Evolutionary conservation across 169 alveolate genomes (phyloP).

Genomic region (Amoebophrya sp.): DNA sequence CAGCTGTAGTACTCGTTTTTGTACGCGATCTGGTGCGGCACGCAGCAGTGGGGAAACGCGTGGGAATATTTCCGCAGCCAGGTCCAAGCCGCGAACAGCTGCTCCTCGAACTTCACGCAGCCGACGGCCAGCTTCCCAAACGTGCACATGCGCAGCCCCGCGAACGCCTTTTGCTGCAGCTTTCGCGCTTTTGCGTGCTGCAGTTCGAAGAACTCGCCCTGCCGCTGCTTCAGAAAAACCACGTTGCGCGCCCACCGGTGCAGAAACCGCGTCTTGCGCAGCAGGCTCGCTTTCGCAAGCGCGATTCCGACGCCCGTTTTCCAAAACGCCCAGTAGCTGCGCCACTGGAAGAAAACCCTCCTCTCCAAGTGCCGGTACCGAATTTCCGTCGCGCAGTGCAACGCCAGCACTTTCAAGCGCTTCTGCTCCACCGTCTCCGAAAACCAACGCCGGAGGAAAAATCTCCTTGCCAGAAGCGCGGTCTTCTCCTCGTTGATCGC

Average conservation of each 20-base stretch:
- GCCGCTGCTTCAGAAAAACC: not conserved
- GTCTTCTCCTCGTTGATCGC: not conserved
- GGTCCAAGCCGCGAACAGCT: not conserved
- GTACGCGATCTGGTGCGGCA: not conserved
- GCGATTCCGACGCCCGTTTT: not conserved
- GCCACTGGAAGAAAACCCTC: not conserved
- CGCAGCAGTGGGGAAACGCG: not conserved
- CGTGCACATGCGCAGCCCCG: not conserved
- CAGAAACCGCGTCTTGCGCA: not conserved
- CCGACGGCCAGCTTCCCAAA: not conserved
- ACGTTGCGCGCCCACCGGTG: not conserved
- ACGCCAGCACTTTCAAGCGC: not conserved
- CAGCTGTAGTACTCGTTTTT: not conserved
- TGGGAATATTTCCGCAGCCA: not conserved
- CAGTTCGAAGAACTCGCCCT: too few relatives aligned
- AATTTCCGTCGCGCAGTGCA: not conserved
- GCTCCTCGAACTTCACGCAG: not conserved
- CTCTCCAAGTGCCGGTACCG: not conserved
- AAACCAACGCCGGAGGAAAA: not conserved
- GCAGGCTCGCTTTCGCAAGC: not conserved
- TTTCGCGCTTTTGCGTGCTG: too few relatives aligned
- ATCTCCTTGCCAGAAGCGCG: not conserved
- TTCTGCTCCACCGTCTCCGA: not conserved
- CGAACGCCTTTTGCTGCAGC: not conserved
- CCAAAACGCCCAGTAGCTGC: not conserved